Evolutionary conservation across 495 filamentous ascomycete genomes (phyloP).

Genomic region (Pyronema domesticum): DNA sequence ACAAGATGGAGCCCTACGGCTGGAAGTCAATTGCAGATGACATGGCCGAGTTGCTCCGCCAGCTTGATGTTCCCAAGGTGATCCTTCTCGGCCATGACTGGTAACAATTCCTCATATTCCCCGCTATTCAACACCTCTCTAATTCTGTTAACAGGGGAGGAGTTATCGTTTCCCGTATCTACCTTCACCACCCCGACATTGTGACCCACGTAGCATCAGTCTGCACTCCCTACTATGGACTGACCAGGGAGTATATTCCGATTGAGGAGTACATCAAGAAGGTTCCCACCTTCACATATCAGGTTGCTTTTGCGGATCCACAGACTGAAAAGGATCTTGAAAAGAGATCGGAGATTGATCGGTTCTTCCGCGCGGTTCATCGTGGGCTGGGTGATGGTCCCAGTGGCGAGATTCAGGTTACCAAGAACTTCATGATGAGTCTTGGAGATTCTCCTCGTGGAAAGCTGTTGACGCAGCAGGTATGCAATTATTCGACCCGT

Average conservation of each 20-base stretch:
- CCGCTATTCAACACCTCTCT: not conserved
- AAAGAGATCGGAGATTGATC: constrained; percentile 39
- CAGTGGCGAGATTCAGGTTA: constrained; percentile 36
- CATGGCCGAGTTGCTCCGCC: constrained; percentile 43
- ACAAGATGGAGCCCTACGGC: constrained; percentile 38
- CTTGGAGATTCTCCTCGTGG: constrained; percentile 33
- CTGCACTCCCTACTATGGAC: constrained; percentile 54
- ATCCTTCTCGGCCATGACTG: constrained; percentile 80
- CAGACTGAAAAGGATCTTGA: constrained; percentile 44
- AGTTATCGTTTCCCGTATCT: constrained; percentile 41
- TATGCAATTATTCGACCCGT: constrained; percentile 14
- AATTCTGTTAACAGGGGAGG: constrained; percentile 31
- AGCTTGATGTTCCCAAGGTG: constrained; percentile 39
- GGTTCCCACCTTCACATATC: constrained; percentile 48
- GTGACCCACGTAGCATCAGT: constrained; percentile 56
- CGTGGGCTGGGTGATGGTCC: constrained; percentile 35
- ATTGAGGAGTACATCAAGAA: constrained; percentile 38
- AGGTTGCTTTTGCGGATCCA: constrained; percentile 53
- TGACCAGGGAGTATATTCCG: constrained; percentile 31
- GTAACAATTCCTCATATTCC: constrained; percentile 34
- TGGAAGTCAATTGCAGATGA: constrained; percentile 53
- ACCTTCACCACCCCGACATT: constrained; percentile 53
- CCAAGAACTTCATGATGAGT: constrained; percentile 32
- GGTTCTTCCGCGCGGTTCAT: constrained; percentile 52
- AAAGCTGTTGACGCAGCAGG: constrained; percentile 42